phyloP scores from a whole-genome alignment of 192 early-diverging fungal genomes.

The Backusella australiensis region DNA sequence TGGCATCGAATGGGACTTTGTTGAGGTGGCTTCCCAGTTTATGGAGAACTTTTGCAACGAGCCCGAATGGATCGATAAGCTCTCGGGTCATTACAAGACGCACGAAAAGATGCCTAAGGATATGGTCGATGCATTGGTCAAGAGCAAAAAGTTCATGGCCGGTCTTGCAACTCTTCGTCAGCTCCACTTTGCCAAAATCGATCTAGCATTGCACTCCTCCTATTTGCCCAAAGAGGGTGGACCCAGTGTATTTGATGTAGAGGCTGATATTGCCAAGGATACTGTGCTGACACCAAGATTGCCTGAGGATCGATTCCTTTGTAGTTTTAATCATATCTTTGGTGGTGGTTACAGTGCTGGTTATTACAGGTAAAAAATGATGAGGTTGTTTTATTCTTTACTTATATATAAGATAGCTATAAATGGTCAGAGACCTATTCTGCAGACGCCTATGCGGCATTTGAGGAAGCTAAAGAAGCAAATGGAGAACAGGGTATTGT shows the following conservation, averaged over 20 bases:
- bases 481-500: slow-evolving; percentile 2
- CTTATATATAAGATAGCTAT: slow-evolving; percentile 31
- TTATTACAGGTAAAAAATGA: slow-evolving; percentile 45
- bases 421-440: slow-evolving; percentile 63
- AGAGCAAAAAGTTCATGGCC: slow-evolving; percentile 44
- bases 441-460: slow-evolving; percentile 59
- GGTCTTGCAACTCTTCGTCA: slow-evolving; percentile 56
- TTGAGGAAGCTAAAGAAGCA: slow-evolving; percentile 43
- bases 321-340: slow-evolving; percentile 60
- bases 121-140: slow-evolving; percentile 50
- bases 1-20: slow-evolving; percentile 64
- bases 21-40: slow-evolving; percentile 61
- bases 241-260: slow-evolving; percentile 53
- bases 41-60: slow-evolving; percentile 66
- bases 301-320: slow-evolving; percentile 53
- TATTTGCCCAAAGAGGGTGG: slow-evolving; percentile 22
- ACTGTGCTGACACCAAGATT: slow-evolving; percentile 44
- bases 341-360: slow-evolving; percentile 57
- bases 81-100: slow-evolving; percentile 53
- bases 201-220: slow-evolving; percentile 47
- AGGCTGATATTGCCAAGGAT: slow-evolving; percentile 43
- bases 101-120: slow-evolving; percentile 51
- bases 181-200: slow-evolving; percentile 50
- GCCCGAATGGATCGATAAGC: slow-evolving; percentile 44
- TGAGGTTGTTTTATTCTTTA: background rate